These are phyloP conservation scores for Metschnikowia koreensis DNA, from an alignment of 805 yeast species.

Conservation along the genomic window DNA sequence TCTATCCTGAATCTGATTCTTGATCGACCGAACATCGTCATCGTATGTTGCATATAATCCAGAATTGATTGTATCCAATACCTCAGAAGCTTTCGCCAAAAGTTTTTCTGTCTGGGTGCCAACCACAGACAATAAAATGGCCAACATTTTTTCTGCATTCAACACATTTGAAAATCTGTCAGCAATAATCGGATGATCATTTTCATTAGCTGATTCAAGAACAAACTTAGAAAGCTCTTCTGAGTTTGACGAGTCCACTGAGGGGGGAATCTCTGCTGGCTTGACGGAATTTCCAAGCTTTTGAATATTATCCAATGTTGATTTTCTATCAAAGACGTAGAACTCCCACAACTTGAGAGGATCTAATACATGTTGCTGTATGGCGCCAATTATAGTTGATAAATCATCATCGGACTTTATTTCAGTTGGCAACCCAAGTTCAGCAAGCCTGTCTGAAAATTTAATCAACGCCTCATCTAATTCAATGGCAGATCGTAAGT, in stretches of 20 bases:
- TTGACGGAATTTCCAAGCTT: constrained; percentile 30
- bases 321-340: constrained; percentile 64
- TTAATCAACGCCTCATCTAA: constrained; percentile 67
- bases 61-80: constrained; percentile 76
- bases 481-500: constrained; percentile 78
- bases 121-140: constrained; percentile 41
- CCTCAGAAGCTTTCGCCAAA: constrained; percentile 39
- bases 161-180: constrained; percentile 55
- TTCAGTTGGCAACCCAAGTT: constrained; percentile 60
- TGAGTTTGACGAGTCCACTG: constrained; percentile 37
- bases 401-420: constrained; percentile 55
- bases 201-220: constrained; percentile 37
- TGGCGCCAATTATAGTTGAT: constrained; percentile 59
- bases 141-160: constrained; percentile 49
- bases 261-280: constrained; percentile 44
- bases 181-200: constrained; percentile 44
- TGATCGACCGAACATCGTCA: constrained; percentile 62
- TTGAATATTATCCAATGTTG: constrained; percentile 39
- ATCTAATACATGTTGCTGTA: constrained; percentile 65
- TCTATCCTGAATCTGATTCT: constrained; percentile 71
- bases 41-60: constrained; percentile 74
- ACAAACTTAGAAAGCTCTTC: constrained; percentile 50
- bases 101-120: constrained; percentile 21
- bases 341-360: constrained; percentile 80
- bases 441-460: constrained; percentile 57